Conservation (phyloP, 225 moss, liverwort and hornwort species). For the Sphagnum tenellum region DNA sequence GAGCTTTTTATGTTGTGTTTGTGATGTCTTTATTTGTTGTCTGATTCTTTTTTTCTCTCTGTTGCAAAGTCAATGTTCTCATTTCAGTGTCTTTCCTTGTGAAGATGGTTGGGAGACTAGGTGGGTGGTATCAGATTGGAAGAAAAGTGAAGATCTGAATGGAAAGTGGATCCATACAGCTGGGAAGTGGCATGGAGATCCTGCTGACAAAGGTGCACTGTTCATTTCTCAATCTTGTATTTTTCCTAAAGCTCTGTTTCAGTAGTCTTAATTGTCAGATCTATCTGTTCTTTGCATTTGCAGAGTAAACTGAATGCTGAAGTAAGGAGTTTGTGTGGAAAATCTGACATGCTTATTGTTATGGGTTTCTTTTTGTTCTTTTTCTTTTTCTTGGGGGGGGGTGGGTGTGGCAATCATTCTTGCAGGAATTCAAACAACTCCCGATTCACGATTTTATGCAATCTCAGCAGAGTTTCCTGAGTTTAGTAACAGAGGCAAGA, state of each 20-base stretch:
- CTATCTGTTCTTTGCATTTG: too few relatives aligned
- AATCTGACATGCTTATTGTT: too few relatives aligned
- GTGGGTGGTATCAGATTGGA: conserved; percentile 86
- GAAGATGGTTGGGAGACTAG: conserved; percentile 79
- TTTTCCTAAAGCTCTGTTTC: too few relatives aligned
- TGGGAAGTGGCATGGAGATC: conserved; percentile 76
- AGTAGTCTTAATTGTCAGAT: too few relatives aligned
- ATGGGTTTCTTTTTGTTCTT: too few relatives aligned
- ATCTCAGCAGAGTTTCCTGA: conserved; percentile 28
- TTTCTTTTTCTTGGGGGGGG: too few relatives aligned
- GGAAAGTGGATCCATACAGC: conserved; percentile 77
- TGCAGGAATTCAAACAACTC: conserved; percentile 33
- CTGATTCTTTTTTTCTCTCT: too few relatives aligned
- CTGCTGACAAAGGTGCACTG: conserved; percentile 56
- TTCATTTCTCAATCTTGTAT: neutral
- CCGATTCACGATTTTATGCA: conserved; percentile 29
- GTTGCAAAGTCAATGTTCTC: too few relatives aligned
- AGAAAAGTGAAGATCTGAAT: conserved; percentile 59
- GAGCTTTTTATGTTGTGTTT: too few relatives aligned
- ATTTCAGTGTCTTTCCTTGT: conserved; percentile 9
- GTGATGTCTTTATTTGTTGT: too few relatives aligned
- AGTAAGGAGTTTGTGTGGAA: neutral
- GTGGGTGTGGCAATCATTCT: neutral
- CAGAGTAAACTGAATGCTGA: neutral
- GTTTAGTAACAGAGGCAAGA: conserved; percentile 31